These are phyloP conservation scores for Candida pini DNA, from an alignment of 805 yeast species.

Conservation along the genomic window DNA sequence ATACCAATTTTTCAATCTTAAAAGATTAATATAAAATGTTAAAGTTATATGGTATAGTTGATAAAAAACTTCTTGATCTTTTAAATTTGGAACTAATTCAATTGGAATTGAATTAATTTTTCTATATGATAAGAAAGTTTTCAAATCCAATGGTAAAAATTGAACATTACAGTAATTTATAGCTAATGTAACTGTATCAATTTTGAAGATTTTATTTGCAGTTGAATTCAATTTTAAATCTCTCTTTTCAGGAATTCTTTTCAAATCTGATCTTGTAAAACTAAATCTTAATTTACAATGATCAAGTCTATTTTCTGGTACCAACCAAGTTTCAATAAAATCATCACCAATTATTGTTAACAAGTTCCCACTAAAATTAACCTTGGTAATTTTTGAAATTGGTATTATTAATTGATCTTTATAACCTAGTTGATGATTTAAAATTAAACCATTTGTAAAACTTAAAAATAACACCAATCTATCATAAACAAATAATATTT, in stretches of 20 bases:
- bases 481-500: not conserved
- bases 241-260: not conserved
- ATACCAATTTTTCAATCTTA: constrained; percentile 2
- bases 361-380: not conserved
- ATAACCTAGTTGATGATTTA: not conserved
- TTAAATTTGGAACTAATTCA: not conserved
- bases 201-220: not conserved
- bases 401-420: constrained; percentile 1
- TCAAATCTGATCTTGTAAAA: not conserved
- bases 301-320: constrained; percentile 2
- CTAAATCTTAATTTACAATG: constrained; percentile 1
- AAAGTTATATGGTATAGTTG: not conserved
- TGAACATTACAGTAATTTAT: constrained; percentile 1
- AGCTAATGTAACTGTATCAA: not conserved
- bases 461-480: not conserved
- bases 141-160: not conserved
- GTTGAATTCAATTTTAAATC: not conserved
- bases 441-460: not conserved
- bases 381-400: not conserved
- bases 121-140: not conserved
- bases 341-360: constrained; percentile 1
- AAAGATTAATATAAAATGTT: not conserved
- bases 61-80: constrained; percentile 1
- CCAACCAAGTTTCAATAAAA: constrained; percentile 1
- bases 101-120: not conserved